These are phyloP conservation scores for Trichoderma sp. DNA, from an alignment of 2,329 filamentous ascomycete species.

Conservation along the genomic window DNA sequence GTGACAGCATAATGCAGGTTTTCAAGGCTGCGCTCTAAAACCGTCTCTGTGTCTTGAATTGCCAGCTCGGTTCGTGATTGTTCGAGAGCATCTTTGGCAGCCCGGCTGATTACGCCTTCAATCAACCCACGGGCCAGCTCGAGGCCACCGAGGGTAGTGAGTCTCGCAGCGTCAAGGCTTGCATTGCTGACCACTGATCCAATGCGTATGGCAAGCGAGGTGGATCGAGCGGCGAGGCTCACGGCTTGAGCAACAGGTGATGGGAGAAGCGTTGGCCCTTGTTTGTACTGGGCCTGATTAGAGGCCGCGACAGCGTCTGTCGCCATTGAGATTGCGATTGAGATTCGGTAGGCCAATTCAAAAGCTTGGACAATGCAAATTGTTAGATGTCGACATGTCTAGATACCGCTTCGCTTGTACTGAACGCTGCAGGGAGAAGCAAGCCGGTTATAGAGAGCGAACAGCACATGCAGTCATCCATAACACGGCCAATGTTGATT, in stretches of 20 bases:
- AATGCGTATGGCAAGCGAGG: slow-evolving; percentile 57
- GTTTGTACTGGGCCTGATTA: slow-evolving; percentile 2
- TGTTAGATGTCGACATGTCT: not conserved
- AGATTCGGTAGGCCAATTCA: not conserved
- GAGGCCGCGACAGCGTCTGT: not conserved
- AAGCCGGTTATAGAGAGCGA: not conserved
- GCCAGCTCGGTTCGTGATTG: slow-evolving; percentile 50
- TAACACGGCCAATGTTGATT: slow-evolving; percentile 2
- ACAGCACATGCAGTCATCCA: not conserved
- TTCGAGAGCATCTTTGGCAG: slow-evolving; percentile 51
- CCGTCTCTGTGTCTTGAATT: slow-evolving; percentile 54
- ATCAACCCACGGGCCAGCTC: slow-evolving; percentile 58
- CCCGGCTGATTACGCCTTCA: slow-evolving; percentile 54
- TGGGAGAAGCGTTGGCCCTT: slow-evolving; percentile 55
- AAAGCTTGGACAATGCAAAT: not conserved
- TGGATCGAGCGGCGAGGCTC: slow-evolving; percentile 61
- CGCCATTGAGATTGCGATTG: not conserved
- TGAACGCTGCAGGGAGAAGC: not conserved
- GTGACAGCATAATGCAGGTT: slow-evolving; percentile 59
- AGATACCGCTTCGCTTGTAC: not conserved
- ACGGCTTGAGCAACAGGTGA: slow-evolving; percentile 58
- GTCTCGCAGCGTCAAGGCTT: slow-evolving; percentile 54
- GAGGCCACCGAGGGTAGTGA: slow-evolving; percentile 59
- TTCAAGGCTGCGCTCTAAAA: slow-evolving; percentile 59
- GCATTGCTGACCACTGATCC: slow-evolving; percentile 54